phyloP scores from a whole-genome alignment of 2,329 filamentous ascomycete genomes.

The Mycocentrospora acerina region DNA sequence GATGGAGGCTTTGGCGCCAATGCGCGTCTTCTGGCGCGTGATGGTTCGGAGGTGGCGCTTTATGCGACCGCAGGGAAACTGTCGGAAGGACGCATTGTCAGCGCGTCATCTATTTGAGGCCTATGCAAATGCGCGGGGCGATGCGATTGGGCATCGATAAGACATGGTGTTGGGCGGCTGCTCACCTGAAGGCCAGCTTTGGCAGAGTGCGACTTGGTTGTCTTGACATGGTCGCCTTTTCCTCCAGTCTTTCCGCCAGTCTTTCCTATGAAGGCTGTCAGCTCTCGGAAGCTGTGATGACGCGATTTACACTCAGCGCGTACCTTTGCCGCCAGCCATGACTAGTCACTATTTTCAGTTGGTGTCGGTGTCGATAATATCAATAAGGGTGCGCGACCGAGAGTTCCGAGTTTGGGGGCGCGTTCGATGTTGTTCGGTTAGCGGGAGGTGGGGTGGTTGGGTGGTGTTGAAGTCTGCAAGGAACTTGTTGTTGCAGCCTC shows the following conservation, averaged over 20 bases:
- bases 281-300: conserved; percentile 16
- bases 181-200: conserved; percentile 94
- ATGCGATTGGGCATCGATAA: conserved; percentile 16
- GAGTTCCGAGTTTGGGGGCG: conserved; percentile 21
- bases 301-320: conserved; percentile 51
- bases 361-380: conserved; percentile 26
- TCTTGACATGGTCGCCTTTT: conserved; percentile 79
- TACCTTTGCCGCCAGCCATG: conserved; percentile 91
- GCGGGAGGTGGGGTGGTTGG: conserved; percentile 37
- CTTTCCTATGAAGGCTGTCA: conserved; percentile 47
- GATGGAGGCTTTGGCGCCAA: conserved; percentile 96
- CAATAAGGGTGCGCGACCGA: conserved; percentile 36
- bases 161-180: conserved; percentile 28
- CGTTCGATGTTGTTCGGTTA: conserved; percentile 34
- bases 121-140: conserved; percentile 21
- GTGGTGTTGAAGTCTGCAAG: conserved; percentile 25
- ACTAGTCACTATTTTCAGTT: conserved; percentile 23
- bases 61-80: conserved; percentile 99
- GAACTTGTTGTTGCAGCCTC: conserved; percentile 32
- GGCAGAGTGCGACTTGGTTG: conserved; percentile 89
- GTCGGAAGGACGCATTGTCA: conserved; percentile 27
- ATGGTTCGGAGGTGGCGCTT: conserved; percentile 99
- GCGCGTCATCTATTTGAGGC: conserved; percentile 20
- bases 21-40: conserved; percentile 99
- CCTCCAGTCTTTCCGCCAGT: conserved; percentile 86